These are phyloP conservation scores for Hypomyces perniciosus DNA, from an alignment of 2,329 filamentous ascomycete genomes.

Conservation along the genomic window DNA sequence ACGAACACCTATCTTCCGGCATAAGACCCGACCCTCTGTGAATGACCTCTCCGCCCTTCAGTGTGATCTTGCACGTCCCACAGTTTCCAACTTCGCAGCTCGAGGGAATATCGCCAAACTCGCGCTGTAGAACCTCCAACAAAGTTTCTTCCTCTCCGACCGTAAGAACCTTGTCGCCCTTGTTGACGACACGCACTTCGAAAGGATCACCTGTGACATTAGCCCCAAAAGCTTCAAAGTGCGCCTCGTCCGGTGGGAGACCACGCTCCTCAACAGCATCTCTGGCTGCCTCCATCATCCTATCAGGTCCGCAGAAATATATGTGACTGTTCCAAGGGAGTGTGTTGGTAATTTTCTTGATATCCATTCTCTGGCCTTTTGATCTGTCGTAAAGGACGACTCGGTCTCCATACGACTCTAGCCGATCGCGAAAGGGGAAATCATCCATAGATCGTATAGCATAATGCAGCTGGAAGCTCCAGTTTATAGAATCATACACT, in stretches of 20 bases:
- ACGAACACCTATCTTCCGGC: conserved; percentile 37
- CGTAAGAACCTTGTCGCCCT: conserved; percentile 33
- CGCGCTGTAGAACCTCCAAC: conserved; percentile 40
- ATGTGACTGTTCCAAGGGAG: conserved; percentile 50
- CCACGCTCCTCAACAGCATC: conserved; percentile 34
- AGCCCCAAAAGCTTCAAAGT: conserved; percentile 55
- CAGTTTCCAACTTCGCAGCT: conserved; percentile 52
- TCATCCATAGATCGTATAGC: conserved; percentile 48
- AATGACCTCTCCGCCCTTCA: conserved; percentile 39
- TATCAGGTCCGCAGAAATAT: conserved; percentile 54
- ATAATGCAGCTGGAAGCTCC: conserved; percentile 51
- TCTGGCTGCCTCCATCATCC: conserved; percentile 49
- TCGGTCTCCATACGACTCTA: conserved; percentile 36
- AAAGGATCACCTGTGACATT: conserved; percentile 53
- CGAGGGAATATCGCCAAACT: conserved; percentile 38
- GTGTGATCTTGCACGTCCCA: conserved; percentile 42
- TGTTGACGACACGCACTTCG: conserved; percentile 45
- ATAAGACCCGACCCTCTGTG: conserved; percentile 44
- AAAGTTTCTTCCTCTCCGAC: conserved; percentile 45
- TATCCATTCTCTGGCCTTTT: conserved; percentile 46
- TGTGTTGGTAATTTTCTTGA: conserved; percentile 42
- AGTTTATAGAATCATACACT: conserved; percentile 37
- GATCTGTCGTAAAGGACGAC: conserved; percentile 49
- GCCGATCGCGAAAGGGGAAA: conserved; percentile 46
- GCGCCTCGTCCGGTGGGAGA: conserved; percentile 46